Percentiles rank a stretch among this genome's conserved stretches.
These are phyloP conservation scores for Fusarium pseudonygamai DNA, from an alignment of 2,329 filamentous ascomycete species.

Conservation along the genomic window DNA sequence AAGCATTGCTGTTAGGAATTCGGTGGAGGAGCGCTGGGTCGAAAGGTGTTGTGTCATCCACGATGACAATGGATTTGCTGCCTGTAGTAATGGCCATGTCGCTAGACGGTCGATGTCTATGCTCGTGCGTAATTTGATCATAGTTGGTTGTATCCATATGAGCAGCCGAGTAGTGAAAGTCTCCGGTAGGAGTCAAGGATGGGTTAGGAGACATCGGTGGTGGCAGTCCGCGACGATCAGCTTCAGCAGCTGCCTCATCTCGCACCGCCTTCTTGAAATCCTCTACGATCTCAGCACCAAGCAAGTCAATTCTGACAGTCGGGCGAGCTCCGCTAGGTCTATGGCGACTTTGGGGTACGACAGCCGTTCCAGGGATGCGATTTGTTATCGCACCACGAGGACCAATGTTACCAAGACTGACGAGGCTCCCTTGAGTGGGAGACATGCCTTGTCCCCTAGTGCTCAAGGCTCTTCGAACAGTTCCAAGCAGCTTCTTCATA, in stretches of 20 bases:
- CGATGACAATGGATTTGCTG: constrained; percentile 91
- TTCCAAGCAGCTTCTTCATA: constrained; percentile 87
- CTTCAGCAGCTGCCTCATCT: constrained; percentile 63
- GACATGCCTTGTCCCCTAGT: constrained; percentile 60
- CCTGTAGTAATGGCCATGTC: constrained; percentile 74
- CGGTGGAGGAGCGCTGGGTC: constrained; percentile 62
- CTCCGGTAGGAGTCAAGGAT: constrained; percentile 41
- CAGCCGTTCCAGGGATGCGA: constrained; percentile 66
- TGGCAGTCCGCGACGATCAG: constrained; percentile 40
- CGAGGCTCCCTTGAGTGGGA: constrained; percentile 57
- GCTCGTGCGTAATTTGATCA: constrained; percentile 47
- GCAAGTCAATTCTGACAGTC: constrained; percentile 78
- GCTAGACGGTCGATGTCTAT: constrained; percentile 56
- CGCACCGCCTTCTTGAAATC: constrained; percentile 81
- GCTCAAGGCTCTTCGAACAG: constrained; percentile 83
- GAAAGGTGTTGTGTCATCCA: constrained; percentile 71
- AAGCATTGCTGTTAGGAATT: constrained; percentile 55
- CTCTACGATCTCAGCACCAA: constrained; percentile 81
- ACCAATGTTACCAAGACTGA: constrained; percentile 59
- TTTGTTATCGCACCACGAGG: constrained; percentile 65
- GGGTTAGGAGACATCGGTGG: constrained; percentile 36
- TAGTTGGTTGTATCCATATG: constrained; percentile 53
- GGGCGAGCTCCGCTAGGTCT: constrained; percentile 56
- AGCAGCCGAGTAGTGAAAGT: constrained; percentile 55
- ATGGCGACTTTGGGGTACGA: constrained; percentile 65